These are phyloP conservation scores for Glebionis coronaria DNA, from an alignment of 129 eudicot species.

Conservation along the genomic window DNA sequence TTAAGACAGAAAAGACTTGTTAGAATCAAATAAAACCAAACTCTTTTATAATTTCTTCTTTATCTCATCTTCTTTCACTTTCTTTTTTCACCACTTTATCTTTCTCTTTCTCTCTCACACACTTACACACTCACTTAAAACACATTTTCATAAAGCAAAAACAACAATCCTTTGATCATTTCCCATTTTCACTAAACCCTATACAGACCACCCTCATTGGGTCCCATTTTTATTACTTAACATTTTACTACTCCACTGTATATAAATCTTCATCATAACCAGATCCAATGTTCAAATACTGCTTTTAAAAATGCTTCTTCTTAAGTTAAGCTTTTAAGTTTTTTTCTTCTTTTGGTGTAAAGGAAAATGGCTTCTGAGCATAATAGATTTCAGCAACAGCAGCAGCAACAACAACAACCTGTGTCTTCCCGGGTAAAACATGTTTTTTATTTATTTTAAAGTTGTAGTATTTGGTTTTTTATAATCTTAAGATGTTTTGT, in stretches of 20 bases:
- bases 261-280: not conserved
- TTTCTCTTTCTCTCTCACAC: not conserved
- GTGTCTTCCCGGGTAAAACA: constrained; percentile 48
- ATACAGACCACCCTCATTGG: constrained; percentile 2
- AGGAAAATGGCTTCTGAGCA: constrained; percentile 58
- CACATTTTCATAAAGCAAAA: not conserved
- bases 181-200: constrained; percentile 22
- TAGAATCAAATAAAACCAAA: constrained; percentile 34
- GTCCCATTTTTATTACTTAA: constrained; percentile 6
- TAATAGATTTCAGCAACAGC: constrained; percentile 47
- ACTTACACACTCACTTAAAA: not conserved
- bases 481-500: not conserved
- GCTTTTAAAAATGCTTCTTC: not conserved
- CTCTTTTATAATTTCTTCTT: constrained; percentile 13
- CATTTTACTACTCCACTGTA: too few species aligned
- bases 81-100: constrained; percentile 8
- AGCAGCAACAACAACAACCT: constrained; percentile 42
- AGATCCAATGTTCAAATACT: constrained; percentile 21
- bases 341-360: not conserved
- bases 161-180: constrained; percentile 19
- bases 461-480: not conserved
- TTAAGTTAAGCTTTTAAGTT: too few species aligned
- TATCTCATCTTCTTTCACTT: constrained; percentile 29
- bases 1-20: constrained; percentile 16
- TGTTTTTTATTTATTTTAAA: not conserved